Percentiles rank a stretch among this genome's conserved stretches.
These are phyloP conservation scores for Malassezia brasiliensis DNA, from an alignment of 1,284 basidiomycete genomes.

Conservation along the genomic window DNA sequence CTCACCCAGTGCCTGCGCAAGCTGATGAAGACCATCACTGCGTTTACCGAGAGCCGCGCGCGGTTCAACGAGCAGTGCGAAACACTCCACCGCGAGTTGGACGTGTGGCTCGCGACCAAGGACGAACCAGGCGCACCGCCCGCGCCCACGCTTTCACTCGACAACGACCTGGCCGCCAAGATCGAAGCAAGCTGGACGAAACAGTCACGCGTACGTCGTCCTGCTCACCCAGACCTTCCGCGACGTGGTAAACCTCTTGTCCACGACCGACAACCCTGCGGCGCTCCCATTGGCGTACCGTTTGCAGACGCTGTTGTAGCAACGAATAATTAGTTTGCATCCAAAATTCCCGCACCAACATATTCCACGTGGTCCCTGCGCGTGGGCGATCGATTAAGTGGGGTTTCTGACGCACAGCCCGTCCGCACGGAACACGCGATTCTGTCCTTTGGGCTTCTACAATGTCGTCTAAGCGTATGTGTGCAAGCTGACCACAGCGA, in stretches of 20 bases:
- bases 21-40: conserved; percentile 30
- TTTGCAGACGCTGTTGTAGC: conserved; percentile 26
- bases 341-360: background rate
- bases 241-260: conserved; percentile 41
- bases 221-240: conserved; percentile 28
- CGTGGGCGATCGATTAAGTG: background rate
- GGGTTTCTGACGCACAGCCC: no score
- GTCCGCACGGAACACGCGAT: no score
- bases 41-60: conserved; percentile 33
- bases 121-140: conserved; percentile 16
- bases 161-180: conserved; percentile 21
- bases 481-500: conserved; percentile 21
- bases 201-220: conserved; percentile 20
- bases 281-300: conserved; percentile 41
- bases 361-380: background rate
- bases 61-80: conserved; percentile 30
- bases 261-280: conserved; percentile 46
- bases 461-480: conserved; percentile 20
- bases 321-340: background rate
- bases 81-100: conserved; percentile 24
- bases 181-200: conserved; percentile 37
- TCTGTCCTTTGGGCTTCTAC: background rate
- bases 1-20: conserved; percentile 22
- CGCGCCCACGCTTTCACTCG: conserved; percentile 6
- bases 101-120: conserved; percentile 23